Conservation (phyloP, 2,329 filamentous ascomycete genomes). For the Clonostachys solani region DNA sequence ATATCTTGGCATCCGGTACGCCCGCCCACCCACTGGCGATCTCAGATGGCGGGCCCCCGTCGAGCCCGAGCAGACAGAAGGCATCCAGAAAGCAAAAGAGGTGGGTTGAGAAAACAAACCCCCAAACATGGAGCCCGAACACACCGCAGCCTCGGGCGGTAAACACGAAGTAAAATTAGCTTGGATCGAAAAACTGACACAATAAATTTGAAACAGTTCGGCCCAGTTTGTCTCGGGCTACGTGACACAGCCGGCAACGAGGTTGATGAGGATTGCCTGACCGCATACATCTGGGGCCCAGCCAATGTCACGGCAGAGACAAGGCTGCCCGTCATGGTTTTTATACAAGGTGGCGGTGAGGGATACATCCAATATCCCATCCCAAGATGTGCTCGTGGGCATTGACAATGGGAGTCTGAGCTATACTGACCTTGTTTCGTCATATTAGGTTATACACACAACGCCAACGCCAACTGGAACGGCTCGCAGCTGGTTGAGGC, state of each 20-base stretch:
- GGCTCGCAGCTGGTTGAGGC: slow-evolving; percentile 38
- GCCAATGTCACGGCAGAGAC: slow-evolving; percentile 14
- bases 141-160: no score
- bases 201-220: slow-evolving; percentile 25
- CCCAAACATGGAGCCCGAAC: no score
- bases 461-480: slow-evolving; percentile 48
- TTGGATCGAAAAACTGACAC: no score
- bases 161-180: no score
- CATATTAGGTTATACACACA: slow-evolving; percentile 32
- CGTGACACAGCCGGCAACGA: slow-evolving; percentile 13
- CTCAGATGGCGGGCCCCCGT: slow-evolving; percentile 46
- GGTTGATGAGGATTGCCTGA: slow-evolving; percentile 39
- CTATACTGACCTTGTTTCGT: background rate
- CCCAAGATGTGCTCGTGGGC: background rate
- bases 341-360: slow-evolving; percentile 36
- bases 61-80: slow-evolving; percentile 26
- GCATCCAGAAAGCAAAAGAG: slow-evolving; percentile 26
- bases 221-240: slow-evolving; percentile 35
- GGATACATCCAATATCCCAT: background rate
- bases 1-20: slow-evolving; percentile 46
- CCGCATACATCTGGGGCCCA: slow-evolving; percentile 43
- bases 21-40: slow-evolving; percentile 42
- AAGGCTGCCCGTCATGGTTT: slow-evolving; percentile 32
- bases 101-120: slow-evolving; percentile 12
- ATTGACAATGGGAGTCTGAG: slow-evolving; percentile 3